phyloP scores from a whole-genome alignment of 2,329 filamentous ascomycete genomes.

The Neonectria hederae region DNA sequence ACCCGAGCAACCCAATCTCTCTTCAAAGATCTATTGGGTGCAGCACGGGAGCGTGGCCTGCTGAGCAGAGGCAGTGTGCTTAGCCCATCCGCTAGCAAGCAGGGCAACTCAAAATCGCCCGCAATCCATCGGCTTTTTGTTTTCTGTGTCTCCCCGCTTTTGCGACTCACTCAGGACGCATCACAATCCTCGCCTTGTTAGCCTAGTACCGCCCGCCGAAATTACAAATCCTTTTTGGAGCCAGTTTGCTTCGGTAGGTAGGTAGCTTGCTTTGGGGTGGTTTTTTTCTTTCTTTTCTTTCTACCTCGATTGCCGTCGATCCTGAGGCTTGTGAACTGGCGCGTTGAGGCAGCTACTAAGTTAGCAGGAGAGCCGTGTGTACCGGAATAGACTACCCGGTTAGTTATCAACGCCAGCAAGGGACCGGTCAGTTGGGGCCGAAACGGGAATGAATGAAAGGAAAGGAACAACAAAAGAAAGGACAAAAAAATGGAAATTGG shows the following conservation, averaged over 20 bases:
- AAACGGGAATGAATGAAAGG: not conserved
- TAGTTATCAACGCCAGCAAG: too few species aligned
- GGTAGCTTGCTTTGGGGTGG: too few species aligned
- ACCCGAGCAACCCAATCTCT: not conserved
- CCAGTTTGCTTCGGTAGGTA: not conserved
- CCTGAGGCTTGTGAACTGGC: not conserved
- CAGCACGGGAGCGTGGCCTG: not conserved
- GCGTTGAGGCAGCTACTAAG: not conserved
- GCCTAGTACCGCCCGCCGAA: not conserved
- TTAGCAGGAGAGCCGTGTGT: not conserved
- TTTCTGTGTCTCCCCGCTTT: not conserved
- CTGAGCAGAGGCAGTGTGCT: not conserved
- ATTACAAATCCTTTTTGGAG: conserved; percentile 6
- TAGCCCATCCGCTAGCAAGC: conserved; percentile 4
- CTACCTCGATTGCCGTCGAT: too few species aligned
- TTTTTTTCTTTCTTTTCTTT: too few species aligned
- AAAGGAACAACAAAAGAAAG: not conserved
- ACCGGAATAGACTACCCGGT: not conserved
- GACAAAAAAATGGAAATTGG: not conserved
- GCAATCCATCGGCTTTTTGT: conserved; percentile 4
- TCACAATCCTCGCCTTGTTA: not conserved
- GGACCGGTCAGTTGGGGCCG: too few species aligned
- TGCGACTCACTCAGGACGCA: not conserved
- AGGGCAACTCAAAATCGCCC: conserved; percentile 14
- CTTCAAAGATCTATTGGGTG: not conserved